phyloP scores from a whole-genome alignment of 768 basidiomycete species.

The Boletus edulis region DNA sequence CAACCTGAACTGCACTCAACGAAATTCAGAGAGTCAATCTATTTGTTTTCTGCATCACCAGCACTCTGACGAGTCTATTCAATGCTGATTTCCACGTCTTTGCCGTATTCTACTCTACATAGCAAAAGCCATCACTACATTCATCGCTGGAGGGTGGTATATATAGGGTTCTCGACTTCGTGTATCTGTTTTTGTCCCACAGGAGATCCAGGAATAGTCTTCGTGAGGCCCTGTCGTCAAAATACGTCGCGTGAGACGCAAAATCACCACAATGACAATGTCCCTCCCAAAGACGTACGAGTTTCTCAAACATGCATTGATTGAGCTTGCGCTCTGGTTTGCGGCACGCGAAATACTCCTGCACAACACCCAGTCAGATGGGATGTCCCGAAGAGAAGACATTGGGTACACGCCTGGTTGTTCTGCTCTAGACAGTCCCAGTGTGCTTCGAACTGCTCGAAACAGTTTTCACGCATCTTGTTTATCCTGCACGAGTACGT shows the following conservation, averaged over 20 bases:
- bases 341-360: conserved; percentile 91
- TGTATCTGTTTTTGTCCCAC: conserved; percentile 81
- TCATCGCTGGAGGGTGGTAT: conserved; percentile 82
- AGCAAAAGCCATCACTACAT: neutral
- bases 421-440: conserved; percentile 93
- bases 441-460: conserved; percentile 83
- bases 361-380: neutral
- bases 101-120: conserved; percentile 22
- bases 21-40: no score
- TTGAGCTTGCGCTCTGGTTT: conserved; percentile 86
- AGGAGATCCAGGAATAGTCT: conserved; percentile 89
- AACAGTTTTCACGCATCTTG: conserved; percentile 92
- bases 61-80: no score
- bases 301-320: conserved; percentile 93
- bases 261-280: neutral
- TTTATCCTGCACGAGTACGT: conserved; percentile 55
- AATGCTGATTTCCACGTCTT: neutral
- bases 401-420: conserved; percentile 74
- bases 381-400: neutral
- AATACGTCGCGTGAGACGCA: neutral
- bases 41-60: no score
- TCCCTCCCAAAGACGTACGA: conserved; percentile 52
- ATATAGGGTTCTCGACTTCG: conserved; percentile 84
- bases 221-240: conserved; percentile 72
- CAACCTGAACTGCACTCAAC: no score